Base-by-base conservation (phyloP, 495 filamentous ascomycete genomes). In the Hapsidospora chrysogenum region DNA sequence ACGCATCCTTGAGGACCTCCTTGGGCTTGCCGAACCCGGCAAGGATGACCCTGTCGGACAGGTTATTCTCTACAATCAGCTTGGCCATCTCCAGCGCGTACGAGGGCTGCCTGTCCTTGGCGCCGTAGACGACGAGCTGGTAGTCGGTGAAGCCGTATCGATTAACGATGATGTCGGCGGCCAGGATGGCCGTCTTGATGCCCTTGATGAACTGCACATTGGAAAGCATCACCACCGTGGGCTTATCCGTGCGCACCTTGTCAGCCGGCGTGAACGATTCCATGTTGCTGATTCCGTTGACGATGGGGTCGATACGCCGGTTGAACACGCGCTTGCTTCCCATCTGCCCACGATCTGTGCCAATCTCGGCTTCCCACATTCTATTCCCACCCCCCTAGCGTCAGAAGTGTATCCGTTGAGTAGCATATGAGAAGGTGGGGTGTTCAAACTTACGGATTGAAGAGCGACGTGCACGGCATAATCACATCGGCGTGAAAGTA, bases 171-270 rank as follows among this genome's bases (percentile, higher is more conserved):
- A 77, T 64, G 38, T 76, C 71, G 6, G 72, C 72, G 14, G 72
- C 72, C 3, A 74, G 56, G 13, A 77, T 61, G 4, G 72, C 72
- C 1, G 58, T 76, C 48, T 74, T 75, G 53, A 77, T 74, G 35
- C 76, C 72, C 50, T 77, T 77, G 47, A 70, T 70, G 46, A 72
- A 76, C 59, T 69, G 71, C n/a, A 77, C 67, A 39, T 77, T 70
- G 14, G 70, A 74, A 31, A 73, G 41, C 29, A 32, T 36, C 3
- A 36, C 27, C 14, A 36, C 35, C 4, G 35, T 36, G 6, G 35
- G 35, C 23, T 27, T 30, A 19, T 17, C 22, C 4, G 35, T 14
- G 14, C 35, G 23, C 14, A 36, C 18, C 4, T 4, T 27, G 3
- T 36, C 27, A n/a, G 28, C 27, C 5, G 35, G 35, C 35, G 3